phyloP scores from a whole-genome alignment of 108 stramenopile species.

The Cyclotella choctawhatcheeana region DNA sequence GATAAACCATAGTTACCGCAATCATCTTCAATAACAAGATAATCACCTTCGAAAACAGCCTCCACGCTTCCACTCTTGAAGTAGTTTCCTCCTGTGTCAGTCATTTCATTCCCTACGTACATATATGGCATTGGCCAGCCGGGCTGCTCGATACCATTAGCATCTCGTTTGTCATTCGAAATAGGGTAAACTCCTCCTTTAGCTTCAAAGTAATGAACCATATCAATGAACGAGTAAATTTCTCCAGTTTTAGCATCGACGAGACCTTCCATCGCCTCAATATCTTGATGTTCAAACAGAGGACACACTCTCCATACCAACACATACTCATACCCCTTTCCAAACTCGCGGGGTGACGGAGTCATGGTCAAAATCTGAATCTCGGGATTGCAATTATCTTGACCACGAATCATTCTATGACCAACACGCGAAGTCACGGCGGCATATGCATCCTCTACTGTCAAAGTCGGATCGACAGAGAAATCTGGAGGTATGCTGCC shows the following conservation, averaged over 20 bases:
- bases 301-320: conserved; percentile 30
- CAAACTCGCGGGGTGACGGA: background rate
- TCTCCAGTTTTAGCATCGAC: conserved; percentile 21
- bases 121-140: conserved; percentile 44
- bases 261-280: conserved; percentile 15
- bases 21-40: conserved; percentile 10
- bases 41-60: conserved; percentile 15
- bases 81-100: conserved; percentile 25
- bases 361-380: conserved; percentile 25
- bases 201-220: conserved; percentile 29
- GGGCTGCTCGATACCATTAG: conserved; percentile 17
- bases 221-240: conserved; percentile 18
- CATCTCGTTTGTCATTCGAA: conserved; percentile 14
- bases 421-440: background rate
- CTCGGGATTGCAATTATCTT: conserved; percentile 5
- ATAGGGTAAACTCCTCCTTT: conserved; percentile 36
- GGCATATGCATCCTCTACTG: conserved; percentile 1
- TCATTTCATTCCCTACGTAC: conserved; percentile 4
- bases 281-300: conserved; percentile 6
- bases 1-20: conserved; percentile 13
- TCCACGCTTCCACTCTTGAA: background rate
- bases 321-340: conserved; percentile 16
- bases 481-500: conserved; percentile 5
- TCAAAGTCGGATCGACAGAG: background rate
- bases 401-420: background rate